A percentile compares a stretch with the other conserved stretches of the same genome.
phyloP scores from a whole-genome alignment of 2,329 filamentous ascomycete genomes.

The Ascochyta koolunga region DNA sequence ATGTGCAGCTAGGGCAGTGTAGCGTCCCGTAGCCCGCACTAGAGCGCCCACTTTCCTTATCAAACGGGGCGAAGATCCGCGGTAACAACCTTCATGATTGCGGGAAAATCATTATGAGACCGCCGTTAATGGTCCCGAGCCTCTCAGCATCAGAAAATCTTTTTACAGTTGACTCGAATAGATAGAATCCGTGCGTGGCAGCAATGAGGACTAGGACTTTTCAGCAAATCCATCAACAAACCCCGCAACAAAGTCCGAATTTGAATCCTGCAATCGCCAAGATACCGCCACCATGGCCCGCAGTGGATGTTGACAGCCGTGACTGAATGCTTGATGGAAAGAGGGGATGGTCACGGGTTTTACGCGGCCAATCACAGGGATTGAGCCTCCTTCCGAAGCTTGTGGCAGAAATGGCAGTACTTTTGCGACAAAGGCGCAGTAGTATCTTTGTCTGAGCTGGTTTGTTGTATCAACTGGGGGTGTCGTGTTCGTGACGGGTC shows the following conservation, averaged over 20 bases:
- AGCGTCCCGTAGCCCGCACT: constrained; percentile 2
- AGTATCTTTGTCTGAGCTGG: not conserved
- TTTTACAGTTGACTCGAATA: constrained; percentile 27
- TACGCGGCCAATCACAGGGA: not conserved
- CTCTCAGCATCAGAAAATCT: not conserved
- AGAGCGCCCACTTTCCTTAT: constrained; percentile 14
- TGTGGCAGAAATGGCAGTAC: not conserved
- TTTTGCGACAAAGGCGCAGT: not conserved
- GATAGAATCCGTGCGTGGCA: constrained; percentile 5
- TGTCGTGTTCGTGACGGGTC: not conserved
- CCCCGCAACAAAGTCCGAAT: constrained; percentile 20
- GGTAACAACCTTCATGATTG: constrained; percentile 27
- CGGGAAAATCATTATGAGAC: constrained; percentile 28
- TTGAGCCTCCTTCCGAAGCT: not conserved
- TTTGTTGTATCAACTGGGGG: not conserved
- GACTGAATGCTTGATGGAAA: constrained; percentile 13
- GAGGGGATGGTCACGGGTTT: constrained; percentile 11
- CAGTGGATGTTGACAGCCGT: not conserved
- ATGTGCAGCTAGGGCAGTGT: not conserved
- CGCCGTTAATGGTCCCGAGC: constrained; percentile 13
- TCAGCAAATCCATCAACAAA: constrained; percentile 19
- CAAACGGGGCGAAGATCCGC: constrained; percentile 25
- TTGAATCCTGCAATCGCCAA: not conserved
- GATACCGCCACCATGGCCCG: constrained; percentile 17
- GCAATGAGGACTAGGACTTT: constrained; percentile 10